Percentiles rank a stretch among this genome's conserved stretches.
Conservation (phyloP, 495 filamentous ascomycete genomes). For the Trichoderma orchidacearum region DNA sequence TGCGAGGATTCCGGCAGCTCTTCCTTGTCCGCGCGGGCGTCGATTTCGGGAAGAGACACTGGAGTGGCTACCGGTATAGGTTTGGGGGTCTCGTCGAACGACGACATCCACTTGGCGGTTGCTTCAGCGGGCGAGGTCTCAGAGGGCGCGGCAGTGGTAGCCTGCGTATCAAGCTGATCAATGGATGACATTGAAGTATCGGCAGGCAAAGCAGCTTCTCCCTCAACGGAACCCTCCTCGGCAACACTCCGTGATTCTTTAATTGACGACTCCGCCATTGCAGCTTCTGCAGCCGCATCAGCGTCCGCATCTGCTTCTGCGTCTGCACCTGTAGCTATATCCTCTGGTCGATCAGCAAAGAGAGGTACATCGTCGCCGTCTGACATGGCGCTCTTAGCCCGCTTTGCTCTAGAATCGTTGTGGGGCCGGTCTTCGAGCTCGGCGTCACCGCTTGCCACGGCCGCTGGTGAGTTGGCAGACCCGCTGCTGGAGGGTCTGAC, state of each 20-base stretch:
- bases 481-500: constrained; percentile 44
- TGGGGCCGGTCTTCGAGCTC: constrained; percentile 29
- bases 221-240: constrained; percentile 19
- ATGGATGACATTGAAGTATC: constrained; percentile 32
- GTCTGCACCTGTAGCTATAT: constrained; percentile 21
- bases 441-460: constrained; percentile 20
- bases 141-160: constrained; percentile 13
- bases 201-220: constrained; percentile 25
- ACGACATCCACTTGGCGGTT: constrained; percentile 19
- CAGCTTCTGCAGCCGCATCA: constrained; percentile 18
- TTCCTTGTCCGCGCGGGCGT: constrained; percentile 23
- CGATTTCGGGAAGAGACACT: constrained; percentile 14
- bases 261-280: constrained; percentile 5
- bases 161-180: constrained; percentile 31
- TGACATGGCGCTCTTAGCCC: constrained; percentile 43
- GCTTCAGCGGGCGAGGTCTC: constrained; percentile 24
- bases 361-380: constrained; percentile 55
- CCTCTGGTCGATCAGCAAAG: constrained; percentile 48
- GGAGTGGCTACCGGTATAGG: neutral
- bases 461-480: constrained; percentile 13
- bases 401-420: constrained; percentile 55
- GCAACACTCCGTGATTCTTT: constrained; percentile 7
- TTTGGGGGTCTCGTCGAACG: constrained; percentile 17
- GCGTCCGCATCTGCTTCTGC: constrained; percentile 17
- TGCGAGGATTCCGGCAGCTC: constrained; percentile 25